A percentile compares a stretch with the other conserved stretches of the same genome.
Conservation (phyloP, 805 yeast genomes). For the Yarrowia divulgata region DNA sequence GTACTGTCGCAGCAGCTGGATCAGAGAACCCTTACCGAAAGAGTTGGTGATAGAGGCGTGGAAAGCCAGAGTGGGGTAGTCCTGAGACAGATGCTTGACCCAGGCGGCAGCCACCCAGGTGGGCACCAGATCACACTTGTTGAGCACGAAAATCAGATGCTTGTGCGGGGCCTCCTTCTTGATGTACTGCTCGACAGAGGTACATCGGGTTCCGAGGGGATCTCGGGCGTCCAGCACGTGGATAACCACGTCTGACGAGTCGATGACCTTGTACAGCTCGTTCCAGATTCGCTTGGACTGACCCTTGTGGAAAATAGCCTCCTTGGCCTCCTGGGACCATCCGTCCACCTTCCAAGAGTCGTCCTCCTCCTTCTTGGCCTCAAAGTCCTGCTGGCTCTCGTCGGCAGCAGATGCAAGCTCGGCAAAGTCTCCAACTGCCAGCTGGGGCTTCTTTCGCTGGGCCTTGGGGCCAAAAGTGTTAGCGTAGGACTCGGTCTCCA, state of each 20-base stretch:
- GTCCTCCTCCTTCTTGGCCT: slow-evolving; percentile 80
- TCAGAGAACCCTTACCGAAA: slow-evolving; percentile 95
- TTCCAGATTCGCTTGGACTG: slow-evolving; percentile 99
- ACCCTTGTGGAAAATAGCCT: slow-evolving; percentile 94
- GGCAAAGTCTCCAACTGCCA: slow-evolving; percentile 76
- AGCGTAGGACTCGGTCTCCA: slow-evolving; percentile 86
- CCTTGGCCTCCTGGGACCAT: slow-evolving; percentile 89
- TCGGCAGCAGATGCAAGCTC: slow-evolving; percentile 72
- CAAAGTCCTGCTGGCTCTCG: slow-evolving; percentile 63
- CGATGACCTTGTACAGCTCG: slow-evolving; percentile 94
- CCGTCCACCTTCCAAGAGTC: slow-evolving; percentile 70
- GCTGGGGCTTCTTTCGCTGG: slow-evolving; percentile 88
- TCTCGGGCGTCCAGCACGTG: slow-evolving; percentile 98
- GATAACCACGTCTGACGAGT: slow-evolving; percentile 95
- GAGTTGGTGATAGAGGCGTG: slow-evolving; percentile 98
- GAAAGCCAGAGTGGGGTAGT: slow-evolving; percentile 93
- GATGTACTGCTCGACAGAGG: slow-evolving; percentile 89
- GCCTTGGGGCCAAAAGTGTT: slow-evolving; percentile 93
- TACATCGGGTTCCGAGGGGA: slow-evolving; percentile 95
- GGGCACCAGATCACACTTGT: slow-evolving; percentile 98
- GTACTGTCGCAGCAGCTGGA: slow-evolving; percentile 91
- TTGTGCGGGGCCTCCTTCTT: slow-evolving; percentile 95
- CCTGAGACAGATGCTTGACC: slow-evolving; percentile 93
- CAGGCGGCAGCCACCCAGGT: slow-evolving; percentile 99
- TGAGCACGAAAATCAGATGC: slow-evolving; percentile 90